Evolutionary conservation across 1,284 basidiomycete species (phyloP).

Genomic region (Ceratorhiza oryzae-sativae): DNA sequence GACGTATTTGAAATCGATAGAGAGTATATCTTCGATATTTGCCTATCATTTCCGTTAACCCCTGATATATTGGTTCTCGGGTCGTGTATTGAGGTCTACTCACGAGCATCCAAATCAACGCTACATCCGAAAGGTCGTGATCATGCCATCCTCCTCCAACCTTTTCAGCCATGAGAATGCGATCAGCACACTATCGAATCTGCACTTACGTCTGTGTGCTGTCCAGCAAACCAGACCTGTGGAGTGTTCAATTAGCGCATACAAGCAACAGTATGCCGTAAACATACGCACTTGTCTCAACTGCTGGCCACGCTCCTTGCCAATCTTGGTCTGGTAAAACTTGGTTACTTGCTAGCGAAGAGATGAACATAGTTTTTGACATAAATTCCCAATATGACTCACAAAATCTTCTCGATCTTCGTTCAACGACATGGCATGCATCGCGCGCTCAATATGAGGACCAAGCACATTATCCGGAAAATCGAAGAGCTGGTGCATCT

Average conservation of each 20-base stretch:
- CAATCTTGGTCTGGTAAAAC: constrained; percentile 64
- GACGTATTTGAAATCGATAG: constrained; percentile 64
- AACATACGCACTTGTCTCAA: constrained; percentile 62
- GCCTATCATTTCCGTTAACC: constrained; percentile 52
- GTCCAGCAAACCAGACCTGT: constrained; percentile 73
- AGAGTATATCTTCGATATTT: constrained; percentile 62
- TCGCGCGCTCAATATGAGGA: constrained; percentile 67
- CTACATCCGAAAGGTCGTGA: constrained; percentile 71
- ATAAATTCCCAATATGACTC: constrained; percentile 46
- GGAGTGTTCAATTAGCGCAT: constrained; percentile 38
- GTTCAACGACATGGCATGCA: constrained; percentile 71
- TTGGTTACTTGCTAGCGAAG: constrained; percentile 62
- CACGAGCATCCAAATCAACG: constrained; percentile 67
- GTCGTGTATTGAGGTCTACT: too few relatives aligned
- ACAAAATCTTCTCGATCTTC: constrained; percentile 72
- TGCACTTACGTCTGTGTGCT: constrained; percentile 65
- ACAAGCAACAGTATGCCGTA: constrained; percentile 2
- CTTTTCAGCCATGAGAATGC: constrained; percentile 49
- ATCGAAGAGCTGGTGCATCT: constrained; percentile 63
- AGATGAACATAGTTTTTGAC: constrained; percentile 8
- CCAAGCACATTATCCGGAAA: constrained; percentile 66
- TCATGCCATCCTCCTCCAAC: constrained; percentile 71
- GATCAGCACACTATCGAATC: neutral
- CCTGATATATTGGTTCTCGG: constrained; percentile 24
- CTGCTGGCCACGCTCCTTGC: constrained; percentile 62